Percentiles rank a stretch among this genome's conserved stretches.
Evolutionary conservation across 805 yeast species (phyloP).

Genomic region (Wickerhamiella sergipiensis): DNA sequence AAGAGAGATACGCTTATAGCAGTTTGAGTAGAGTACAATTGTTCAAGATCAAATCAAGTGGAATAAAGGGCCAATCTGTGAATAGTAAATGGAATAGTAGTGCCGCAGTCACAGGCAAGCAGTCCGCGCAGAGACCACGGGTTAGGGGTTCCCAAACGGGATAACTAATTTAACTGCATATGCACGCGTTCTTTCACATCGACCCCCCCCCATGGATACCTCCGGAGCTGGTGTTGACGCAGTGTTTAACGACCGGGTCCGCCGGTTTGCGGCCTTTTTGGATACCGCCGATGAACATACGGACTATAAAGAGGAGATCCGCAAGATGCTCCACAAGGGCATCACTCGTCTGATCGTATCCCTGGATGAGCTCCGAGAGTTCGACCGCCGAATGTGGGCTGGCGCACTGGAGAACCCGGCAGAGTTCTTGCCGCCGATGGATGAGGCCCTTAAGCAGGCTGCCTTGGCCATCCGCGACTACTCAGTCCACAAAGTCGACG

Average conservation of each 20-base stretch:
- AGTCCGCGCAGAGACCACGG: background rate
- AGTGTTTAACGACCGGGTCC: constrained; percentile 63
- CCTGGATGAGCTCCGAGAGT: constrained; percentile 77
- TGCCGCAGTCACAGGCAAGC: no score
- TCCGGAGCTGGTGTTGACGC: constrained; percentile 18
- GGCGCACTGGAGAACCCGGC: constrained; percentile 63
- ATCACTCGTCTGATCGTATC: constrained; percentile 57
- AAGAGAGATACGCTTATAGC: no score
- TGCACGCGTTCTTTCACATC: background rate
- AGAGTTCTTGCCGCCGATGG: constrained; percentile 79
- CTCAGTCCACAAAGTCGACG: constrained; percentile 41
- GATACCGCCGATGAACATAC: constrained; percentile 41
- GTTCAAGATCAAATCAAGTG: no score
- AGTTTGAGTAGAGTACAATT: no score
- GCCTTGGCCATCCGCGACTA: constrained; percentile 58
- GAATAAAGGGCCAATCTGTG: no score
- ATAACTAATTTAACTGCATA: background rate
- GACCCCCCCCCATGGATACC: constrained; percentile 4
- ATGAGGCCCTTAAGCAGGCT: constrained; percentile 70
- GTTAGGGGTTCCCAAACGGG: constrained; percentile 1
- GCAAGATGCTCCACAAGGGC: constrained; percentile 56
- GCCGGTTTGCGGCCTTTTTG: constrained; percentile 79
- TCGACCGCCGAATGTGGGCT: constrained; percentile 68
- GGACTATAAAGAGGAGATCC: constrained; percentile 56
- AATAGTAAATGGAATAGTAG: no score